phyloP scores from a whole-genome alignment of 495 filamentous ascomycete genomes.

The Penicillium argentinense region DNA sequence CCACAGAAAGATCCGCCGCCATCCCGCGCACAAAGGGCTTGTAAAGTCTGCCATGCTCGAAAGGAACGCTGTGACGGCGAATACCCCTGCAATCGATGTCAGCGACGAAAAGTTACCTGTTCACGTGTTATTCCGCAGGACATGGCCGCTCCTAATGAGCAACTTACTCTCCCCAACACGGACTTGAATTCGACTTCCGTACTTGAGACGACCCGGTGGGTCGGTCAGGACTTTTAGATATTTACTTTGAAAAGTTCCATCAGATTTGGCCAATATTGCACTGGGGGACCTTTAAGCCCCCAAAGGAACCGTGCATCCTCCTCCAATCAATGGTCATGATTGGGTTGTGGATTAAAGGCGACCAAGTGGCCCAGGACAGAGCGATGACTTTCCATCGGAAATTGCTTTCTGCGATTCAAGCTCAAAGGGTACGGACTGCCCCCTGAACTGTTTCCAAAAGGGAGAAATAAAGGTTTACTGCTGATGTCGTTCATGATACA shows the following conservation, averaged over 20 bases:
- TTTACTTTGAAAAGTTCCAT: slow-evolving; percentile 19
- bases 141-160: neutral
- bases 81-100: slow-evolving; percentile 18
- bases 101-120: slow-evolving; percentile 6
- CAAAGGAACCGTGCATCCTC: slow-evolving; percentile 17
- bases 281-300: slow-evolving; percentile 15
- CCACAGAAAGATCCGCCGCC: slow-evolving; percentile 1
- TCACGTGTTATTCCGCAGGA: neutral
- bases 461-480: too few relatives aligned
- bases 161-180: neutral
- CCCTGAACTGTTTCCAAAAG: too few relatives aligned
- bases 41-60: slow-evolving; percentile 14
- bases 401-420: slow-evolving; percentile 14
- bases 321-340: slow-evolving; percentile 23
- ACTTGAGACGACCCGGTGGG: neutral
- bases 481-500: too few relatives aligned
- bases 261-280: slow-evolving; percentile 22
- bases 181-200: neutral
- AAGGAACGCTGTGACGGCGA: slow-evolving; percentile 19
- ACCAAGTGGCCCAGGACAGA: slow-evolving; percentile 3
- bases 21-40: slow-evolving; percentile 12
- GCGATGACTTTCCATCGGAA: slow-evolving; percentile 15
- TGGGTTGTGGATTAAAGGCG: slow-evolving; percentile 19
- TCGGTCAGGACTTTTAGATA: slow-evolving; percentile 12
- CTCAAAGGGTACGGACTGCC: slow-evolving; percentile 15